Percentiles rank a stretch among this genome's conserved stretches.
Conservation (phyloP, 106 monocot species). For the Dendrobium catenatum region DNA sequence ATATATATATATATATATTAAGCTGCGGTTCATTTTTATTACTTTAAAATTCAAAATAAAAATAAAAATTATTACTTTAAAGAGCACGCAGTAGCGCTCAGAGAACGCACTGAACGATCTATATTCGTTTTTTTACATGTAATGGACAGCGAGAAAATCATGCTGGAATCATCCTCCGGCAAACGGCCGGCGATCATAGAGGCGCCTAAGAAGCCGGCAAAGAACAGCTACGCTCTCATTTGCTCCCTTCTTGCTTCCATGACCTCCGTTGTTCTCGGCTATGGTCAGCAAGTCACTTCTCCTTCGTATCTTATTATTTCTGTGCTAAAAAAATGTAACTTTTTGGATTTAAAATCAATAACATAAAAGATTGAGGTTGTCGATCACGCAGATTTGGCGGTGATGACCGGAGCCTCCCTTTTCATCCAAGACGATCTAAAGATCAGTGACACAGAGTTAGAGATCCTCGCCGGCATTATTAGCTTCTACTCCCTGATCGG, state of each 20-base stretch:
- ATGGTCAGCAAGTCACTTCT: slow-evolving; percentile 10
- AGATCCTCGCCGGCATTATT: slow-evolving; percentile 29
- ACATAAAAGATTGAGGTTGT: too few relatives aligned
- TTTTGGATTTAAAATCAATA: too few relatives aligned
- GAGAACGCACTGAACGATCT: too few relatives aligned
- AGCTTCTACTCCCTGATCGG: slow-evolving; percentile 34
- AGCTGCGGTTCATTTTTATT: too few relatives aligned
- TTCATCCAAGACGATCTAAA: slow-evolving; percentile 40
- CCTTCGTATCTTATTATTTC: not conserved
- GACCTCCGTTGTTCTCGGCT: slow-evolving; percentile 37
- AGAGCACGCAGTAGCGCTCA: too few relatives aligned
- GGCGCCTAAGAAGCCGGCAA: not conserved
- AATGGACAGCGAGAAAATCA: too few relatives aligned
- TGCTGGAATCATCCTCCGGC: too few relatives aligned
- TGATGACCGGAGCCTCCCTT: slow-evolving; percentile 35
- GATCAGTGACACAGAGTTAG: slow-evolving; percentile 19
- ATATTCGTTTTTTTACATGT: too few relatives aligned
- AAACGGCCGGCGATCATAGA: too few relatives aligned
- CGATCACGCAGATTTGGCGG: slow-evolving; percentile 21
- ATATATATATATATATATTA: too few relatives aligned
- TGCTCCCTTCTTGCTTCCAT: slow-evolving; percentile 47
- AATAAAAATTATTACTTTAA: too few relatives aligned
- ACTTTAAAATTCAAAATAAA: too few relatives aligned
- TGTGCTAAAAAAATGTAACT: not conserved
- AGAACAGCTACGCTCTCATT: slow-evolving; percentile 19